Base-by-base conservation (phyloP, 2,329 filamentous ascomycete species). In the Penicillium psychrosexuale region DNA sequence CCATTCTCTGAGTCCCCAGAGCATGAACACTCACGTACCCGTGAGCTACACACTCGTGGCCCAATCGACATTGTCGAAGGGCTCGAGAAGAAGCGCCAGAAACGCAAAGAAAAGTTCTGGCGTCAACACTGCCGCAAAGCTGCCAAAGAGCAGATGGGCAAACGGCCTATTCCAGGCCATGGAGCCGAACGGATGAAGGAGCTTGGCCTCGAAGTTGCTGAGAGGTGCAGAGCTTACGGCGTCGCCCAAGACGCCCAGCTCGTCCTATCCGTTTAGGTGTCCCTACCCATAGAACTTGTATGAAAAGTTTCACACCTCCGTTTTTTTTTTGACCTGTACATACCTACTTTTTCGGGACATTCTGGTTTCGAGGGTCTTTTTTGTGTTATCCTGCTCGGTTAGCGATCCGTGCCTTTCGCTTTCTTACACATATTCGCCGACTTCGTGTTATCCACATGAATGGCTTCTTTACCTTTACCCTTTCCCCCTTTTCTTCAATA, bases 41-140 rank as follows among this genome's bases (percentile, higher is more conserved):
- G 72, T 13, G 82, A 87, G 47, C 77, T 84, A 39, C 91, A 94
- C 60, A 83, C 90, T 9, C 89, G 94, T 59, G 91, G 91, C n/a
- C 92, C 94, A 34, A 95, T 99, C 63, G 94, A 97, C 73, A 99
- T 97, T 58, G 90, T 97, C 74, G 96, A 96, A 73, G 94, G 94
- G 8, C 83, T 99, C 1, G 94, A 99, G 77, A 88, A 90, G 75
- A 97, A 96, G 78, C 88, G 92, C 27, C 90, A 94, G 77, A 87
- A 94, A 61, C 89, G 94, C 64, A 91, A 89, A 76, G 92, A 97
- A 75, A 96, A 97, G 75, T 89, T 91, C 67, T 88, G 90, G 70
- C 88, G 92, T 66, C 94, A 96, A 72, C 88, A 93, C 69, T 95
- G 90, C 77, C 87, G 91, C 70, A 90, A 91, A 66, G 87, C 87